These are phyloP conservation scores for Fusarium transvaalense DNA, from an alignment of 2,329 filamentous ascomycete species.

Conservation along the genomic window DNA sequence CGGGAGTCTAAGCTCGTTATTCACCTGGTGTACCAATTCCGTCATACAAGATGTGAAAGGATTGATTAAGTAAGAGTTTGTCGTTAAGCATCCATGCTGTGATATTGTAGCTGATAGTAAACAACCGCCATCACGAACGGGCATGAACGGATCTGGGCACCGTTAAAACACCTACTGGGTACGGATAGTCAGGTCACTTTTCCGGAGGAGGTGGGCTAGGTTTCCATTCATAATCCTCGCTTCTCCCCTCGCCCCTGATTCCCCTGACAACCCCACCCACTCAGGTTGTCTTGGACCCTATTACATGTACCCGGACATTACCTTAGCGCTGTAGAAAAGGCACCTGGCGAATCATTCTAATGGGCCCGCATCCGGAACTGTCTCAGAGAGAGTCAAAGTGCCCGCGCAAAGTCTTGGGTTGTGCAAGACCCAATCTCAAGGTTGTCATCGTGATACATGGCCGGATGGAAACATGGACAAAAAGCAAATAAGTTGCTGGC, in stretches of 20 bases:
- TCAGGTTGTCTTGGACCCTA: slow-evolving; percentile 45
- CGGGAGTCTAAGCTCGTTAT: too few relatives aligned
- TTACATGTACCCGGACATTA: slow-evolving; percentile 28
- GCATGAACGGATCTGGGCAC: slow-evolving; percentile 3
- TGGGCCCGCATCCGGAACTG: slow-evolving; percentile 26
- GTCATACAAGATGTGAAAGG: not conserved
- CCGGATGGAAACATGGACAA: slow-evolving; percentile 1
- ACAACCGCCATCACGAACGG: slow-evolving; percentile 1
- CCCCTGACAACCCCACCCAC: slow-evolving; percentile 23
- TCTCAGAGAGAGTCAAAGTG: slow-evolving; percentile 27
- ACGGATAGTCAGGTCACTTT: not conserved
- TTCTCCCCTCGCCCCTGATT: slow-evolving; percentile 24
- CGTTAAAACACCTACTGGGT: too few relatives aligned
- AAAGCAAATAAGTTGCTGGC: slow-evolving; percentile 7
- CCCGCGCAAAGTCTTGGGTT: slow-evolving; percentile 8
- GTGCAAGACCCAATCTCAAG: not conserved
- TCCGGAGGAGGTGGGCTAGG: not conserved
- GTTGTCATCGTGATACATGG: not conserved
- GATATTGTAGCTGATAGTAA: not conserved
- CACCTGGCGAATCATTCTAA: slow-evolving; percentile 28
- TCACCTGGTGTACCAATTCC: too few relatives aligned
- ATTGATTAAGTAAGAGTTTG: not conserved
- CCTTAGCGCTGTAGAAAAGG: slow-evolving; percentile 30
- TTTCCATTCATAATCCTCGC: slow-evolving; percentile 15
- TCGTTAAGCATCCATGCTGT: not conserved